Conservation (phyloP, 306 rosid species). For the Castanea crenata region DNA sequence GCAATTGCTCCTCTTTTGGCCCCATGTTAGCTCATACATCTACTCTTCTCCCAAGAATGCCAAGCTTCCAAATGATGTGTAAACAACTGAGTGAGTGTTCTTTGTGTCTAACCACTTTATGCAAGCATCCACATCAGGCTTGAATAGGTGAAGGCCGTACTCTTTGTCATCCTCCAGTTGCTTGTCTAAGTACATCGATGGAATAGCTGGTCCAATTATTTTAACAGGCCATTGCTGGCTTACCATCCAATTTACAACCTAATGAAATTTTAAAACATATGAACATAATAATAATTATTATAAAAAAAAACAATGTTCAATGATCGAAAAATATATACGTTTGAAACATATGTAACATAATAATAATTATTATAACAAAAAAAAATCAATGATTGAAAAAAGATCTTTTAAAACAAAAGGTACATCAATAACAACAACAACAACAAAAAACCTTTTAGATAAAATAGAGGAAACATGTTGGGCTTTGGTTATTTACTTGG, state of each 20-base stretch:
- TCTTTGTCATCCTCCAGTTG: not conserved
- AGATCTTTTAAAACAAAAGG: too few relatives aligned
- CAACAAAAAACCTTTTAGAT: too few relatives aligned
- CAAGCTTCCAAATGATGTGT: not conserved
- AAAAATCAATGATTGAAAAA: too few relatives aligned
- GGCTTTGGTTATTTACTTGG: too few relatives aligned
- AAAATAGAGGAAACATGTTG: too few relatives aligned
- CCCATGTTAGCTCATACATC: not conserved
- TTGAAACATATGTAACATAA: too few relatives aligned
- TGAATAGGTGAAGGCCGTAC: conserved; percentile 10
- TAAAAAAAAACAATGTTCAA: too few relatives aligned
- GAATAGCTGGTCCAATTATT: conserved; percentile 7
- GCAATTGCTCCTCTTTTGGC: not conserved
- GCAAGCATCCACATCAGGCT: not conserved
- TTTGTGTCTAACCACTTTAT: not conserved
- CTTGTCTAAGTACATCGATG: conserved; percentile 11
- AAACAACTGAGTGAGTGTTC: not conserved
- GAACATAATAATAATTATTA: too few relatives aligned
- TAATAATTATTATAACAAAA: too few relatives aligned
- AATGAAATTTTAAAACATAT: not conserved
- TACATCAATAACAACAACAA: too few relatives aligned
- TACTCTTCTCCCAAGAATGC: conserved; percentile 2
- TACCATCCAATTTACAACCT: conserved; percentile 9
- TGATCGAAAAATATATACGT: too few relatives aligned
- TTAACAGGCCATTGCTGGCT: conserved; percentile 2